Base-by-base conservation (phyloP, 495 filamentous ascomycete species). In the Penicillium cinerascens region DNA sequence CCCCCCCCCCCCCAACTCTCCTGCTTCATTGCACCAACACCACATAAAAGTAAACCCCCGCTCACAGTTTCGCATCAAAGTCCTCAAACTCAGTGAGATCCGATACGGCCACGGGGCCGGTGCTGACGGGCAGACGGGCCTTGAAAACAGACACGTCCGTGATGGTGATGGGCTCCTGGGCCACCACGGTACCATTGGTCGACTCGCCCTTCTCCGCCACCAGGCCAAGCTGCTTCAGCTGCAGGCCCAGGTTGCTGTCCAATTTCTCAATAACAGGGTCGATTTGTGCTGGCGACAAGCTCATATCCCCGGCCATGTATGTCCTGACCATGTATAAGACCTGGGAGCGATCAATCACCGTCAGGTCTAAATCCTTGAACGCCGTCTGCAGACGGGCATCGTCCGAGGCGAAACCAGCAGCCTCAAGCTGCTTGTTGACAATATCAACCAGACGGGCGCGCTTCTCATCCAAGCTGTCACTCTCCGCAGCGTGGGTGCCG, bases 1-100 rank as follows among this genome's bases (percentile, higher is more conserved):
- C 42, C 42, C 49, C 52, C 55, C 55, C 42, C 42, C 49, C 52
- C 55, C 55, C 36, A 26, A 44, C 49, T 47, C 42, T 47, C 52
- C 44, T 26, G 42, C 29, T 33, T 10, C 29, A 29, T 29, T 29
- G 9, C 29, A 33, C 29, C 29, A 33, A 36, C 25, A 37, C 36
- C 10, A 33, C 40, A 18, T 47, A 52, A 51, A 52, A 43, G 22
- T 8, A 36, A 43, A 51, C 42, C 43, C 17, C 1, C 22, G 16
- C 46, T 78, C 67, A 89, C 42, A 93, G 80, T 73, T 93, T 93
- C 11, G 87, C 69, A 45, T 85, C 87, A 55, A 84, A 70, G 52
- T 96, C 91, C 68, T 92, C 88, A 62, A 87, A 96, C 51, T 89
- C 88, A 55, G 74, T 87, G 43, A 97, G 72, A 61, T 90, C 83